Percentiles rank a stretch among this genome's conserved stretches.
phyloP scores from a whole-genome alignment of 2,329 filamentous ascomycete species.

The Stagonosporopsis vannaccii region DNA sequence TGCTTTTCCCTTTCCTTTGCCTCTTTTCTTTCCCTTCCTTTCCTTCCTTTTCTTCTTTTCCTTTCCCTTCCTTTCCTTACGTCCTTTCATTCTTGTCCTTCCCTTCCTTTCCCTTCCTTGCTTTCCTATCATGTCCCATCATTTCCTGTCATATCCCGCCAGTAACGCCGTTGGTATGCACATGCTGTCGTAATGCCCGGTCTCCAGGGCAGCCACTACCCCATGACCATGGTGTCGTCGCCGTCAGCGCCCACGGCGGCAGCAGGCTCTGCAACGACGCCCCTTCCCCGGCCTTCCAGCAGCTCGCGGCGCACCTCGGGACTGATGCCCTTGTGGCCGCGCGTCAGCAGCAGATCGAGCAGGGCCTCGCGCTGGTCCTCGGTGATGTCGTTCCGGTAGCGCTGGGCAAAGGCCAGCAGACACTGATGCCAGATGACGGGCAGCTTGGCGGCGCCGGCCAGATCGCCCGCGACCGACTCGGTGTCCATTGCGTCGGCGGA shows the following conservation, averaged over 20 bases:
- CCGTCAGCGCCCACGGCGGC: slow-evolving; percentile 68
- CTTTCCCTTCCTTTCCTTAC: no score
- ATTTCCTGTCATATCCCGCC: no score
- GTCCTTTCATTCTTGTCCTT: no score
- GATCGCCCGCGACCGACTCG: slow-evolving; percentile 42
- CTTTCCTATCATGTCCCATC: no score
- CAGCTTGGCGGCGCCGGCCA: slow-evolving; percentile 67
- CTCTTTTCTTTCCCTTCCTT: no score
- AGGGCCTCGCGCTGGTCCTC: slow-evolving; percentile 93
- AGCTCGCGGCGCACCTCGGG: slow-evolving; percentile 91
- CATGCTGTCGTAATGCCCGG: no score
- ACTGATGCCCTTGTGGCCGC: slow-evolving; percentile 87
- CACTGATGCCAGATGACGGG: slow-evolving; percentile 98
- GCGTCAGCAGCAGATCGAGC: slow-evolving; percentile 81
- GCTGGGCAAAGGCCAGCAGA: slow-evolving; percentile 87
- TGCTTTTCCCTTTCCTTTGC: no score
- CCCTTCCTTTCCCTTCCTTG: no score
- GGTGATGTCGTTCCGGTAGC: slow-evolving; percentile 95
- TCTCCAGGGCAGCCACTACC: no score
- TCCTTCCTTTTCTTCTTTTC: no score
- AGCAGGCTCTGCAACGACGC: slow-evolving; percentile 69
- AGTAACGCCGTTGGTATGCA: no score
- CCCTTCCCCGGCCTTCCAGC: slow-evolving; percentile 84
- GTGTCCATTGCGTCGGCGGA: slow-evolving; percentile 63
- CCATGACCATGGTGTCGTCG: slow-evolving; percentile 89